Conservation (phyloP, 2,329 filamentous ascomycete species). For the Ophiostoma perfectum region DNA sequence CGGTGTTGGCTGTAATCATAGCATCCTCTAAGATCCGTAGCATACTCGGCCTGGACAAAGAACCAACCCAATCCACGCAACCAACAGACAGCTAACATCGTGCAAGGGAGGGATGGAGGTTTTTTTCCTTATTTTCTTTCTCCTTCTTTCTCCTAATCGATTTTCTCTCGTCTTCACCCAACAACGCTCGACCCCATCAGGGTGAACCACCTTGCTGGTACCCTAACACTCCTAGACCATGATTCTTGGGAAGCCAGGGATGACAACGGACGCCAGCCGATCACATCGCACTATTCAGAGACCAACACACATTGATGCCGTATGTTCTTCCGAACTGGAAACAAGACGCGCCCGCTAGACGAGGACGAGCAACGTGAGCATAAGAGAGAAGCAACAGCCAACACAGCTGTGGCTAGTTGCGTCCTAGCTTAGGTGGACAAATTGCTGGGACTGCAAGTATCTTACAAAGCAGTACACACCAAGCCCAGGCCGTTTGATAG, state of each 20-base stretch:
- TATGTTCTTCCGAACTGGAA: too few species aligned
- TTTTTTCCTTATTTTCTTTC: too few species aligned
- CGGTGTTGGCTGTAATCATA: too few species aligned
- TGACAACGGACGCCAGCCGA: not conserved
- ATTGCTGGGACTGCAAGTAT: not conserved
- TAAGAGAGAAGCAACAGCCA: not conserved
- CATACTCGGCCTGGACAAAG: not conserved
- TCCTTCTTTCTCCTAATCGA: too few species aligned
- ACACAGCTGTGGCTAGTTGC: not conserved
- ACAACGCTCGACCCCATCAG: too few species aligned
- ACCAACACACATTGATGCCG: not conserved
- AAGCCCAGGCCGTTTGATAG: too few species aligned
- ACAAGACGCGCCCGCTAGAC: too few species aligned
- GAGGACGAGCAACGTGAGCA: too few species aligned
- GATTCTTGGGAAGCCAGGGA: not conserved
- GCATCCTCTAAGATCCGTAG: not conserved
- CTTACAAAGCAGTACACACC: too few species aligned
- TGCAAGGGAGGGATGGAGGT: not conserved
- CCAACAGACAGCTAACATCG: not conserved
- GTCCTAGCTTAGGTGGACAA: not conserved
- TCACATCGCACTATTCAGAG: not conserved
- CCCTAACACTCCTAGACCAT: not conserved
- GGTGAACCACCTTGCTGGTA: constrained; percentile 7
- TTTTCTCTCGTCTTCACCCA: not conserved
- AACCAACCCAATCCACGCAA: not conserved